phyloP scores from a whole-genome alignment of 2,329 filamentous ascomycete genomes.

The Lecanosticta acicola region DNA sequence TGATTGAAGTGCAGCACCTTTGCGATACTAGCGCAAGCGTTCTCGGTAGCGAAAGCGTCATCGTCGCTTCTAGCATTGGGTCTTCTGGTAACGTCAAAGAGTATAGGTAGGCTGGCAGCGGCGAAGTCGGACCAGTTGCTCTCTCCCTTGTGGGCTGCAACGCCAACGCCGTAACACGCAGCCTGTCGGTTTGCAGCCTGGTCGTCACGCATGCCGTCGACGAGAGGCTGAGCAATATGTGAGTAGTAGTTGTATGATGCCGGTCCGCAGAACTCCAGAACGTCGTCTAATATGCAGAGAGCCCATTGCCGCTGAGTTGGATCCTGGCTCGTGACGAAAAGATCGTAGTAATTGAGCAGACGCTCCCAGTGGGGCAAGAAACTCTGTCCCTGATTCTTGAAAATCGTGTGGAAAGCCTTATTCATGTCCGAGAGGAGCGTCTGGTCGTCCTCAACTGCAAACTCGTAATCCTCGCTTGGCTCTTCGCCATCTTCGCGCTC shows the following conservation, averaged over 20 bases:
- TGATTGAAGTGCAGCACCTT: constrained; percentile 93
- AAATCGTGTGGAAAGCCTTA: constrained; percentile 98
- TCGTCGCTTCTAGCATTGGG: constrained; percentile 82
- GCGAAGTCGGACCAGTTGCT: constrained; percentile 82
- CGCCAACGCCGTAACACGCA: constrained; percentile 90
- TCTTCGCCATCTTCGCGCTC: constrained; percentile 71
- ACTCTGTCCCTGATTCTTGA: constrained; percentile 83
- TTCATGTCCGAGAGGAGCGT: constrained; percentile 98
- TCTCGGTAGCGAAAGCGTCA: constrained; percentile 95
- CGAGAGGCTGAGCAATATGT: constrained; percentile 79
- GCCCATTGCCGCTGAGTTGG: constrained; percentile 95
- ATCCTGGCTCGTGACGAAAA: constrained; percentile 74
- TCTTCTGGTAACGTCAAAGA: constrained; percentile 80
- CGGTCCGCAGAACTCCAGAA: constrained; percentile 90
- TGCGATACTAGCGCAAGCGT: constrained; percentile 90
- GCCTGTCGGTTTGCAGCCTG: constrained; percentile 92
- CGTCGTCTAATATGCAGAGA: constrained; percentile 97
- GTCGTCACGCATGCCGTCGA: constrained; percentile 77
- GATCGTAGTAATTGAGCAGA: constrained; percentile 76
- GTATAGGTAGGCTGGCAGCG: constrained; percentile 67
- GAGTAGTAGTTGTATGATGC: constrained; percentile 81
- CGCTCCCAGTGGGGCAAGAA: constrained; percentile 88
- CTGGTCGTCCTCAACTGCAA: constrained; percentile 95
- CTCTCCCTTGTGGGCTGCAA: constrained; percentile 89
- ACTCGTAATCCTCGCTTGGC: constrained; percentile 75